A percentile compares a stretch with the other conserved stretches of the same genome.
Conservation (phyloP, 2,329 filamentous ascomycete genomes). For the Tolypocladium nubicola region DNA sequence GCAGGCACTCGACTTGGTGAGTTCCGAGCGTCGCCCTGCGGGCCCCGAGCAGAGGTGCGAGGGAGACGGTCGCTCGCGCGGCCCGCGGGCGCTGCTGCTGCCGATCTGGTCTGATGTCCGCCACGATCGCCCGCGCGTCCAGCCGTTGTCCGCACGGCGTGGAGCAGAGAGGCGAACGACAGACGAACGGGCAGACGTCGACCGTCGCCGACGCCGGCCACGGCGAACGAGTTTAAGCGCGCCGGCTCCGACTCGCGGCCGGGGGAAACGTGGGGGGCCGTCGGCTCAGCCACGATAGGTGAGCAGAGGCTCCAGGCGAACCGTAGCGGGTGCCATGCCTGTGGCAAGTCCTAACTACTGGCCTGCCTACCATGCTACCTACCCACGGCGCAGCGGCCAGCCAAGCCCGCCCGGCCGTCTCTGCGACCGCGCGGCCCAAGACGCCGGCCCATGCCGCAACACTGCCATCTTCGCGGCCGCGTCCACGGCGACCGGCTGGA, state of each 20-base stretch:
- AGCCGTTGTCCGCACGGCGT: background rate
- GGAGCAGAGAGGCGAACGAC: background rate
- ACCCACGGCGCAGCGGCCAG: background rate
- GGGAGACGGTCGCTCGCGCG: background rate
- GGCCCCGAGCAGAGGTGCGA: background rate
- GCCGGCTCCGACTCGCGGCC: background rate
- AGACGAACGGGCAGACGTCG: background rate
- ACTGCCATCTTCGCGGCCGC: background rate
- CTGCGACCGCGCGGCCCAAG: background rate
- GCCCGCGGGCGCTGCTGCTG: background rate
- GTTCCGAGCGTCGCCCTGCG: background rate
- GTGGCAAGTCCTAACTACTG: too few relatives aligned
- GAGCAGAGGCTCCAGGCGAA: background rate
- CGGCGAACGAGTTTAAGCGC: background rate
- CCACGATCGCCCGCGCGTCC: background rate
- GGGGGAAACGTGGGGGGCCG: background rate
- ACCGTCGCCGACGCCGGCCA: too few relatives aligned
- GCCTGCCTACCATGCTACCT: too few relatives aligned
- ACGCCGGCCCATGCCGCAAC: background rate
- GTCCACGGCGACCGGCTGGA: background rate
- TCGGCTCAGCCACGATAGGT: background rate
- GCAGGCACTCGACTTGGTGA: background rate
- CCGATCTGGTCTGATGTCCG: background rate
- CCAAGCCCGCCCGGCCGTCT: background rate
- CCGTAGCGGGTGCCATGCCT: too few relatives aligned